phyloP scores from a whole-genome alignment of 2,329 filamentous ascomycete species.

The Basipetospora sp. region DNA sequence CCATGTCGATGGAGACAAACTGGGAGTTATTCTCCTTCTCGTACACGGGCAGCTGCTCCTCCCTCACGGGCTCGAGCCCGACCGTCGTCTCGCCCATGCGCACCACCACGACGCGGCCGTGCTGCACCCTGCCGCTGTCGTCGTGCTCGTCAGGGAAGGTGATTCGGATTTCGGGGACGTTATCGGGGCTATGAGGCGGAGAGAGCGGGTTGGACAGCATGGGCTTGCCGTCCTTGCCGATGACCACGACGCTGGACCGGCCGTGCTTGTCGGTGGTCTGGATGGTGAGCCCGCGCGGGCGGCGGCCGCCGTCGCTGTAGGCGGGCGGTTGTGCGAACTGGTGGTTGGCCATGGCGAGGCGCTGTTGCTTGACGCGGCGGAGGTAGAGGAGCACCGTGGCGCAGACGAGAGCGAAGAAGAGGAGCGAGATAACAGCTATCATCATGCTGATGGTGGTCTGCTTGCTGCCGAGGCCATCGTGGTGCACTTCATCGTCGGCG shows the following conservation, averaged over 20 bases:
- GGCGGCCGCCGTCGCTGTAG: constrained; percentile 49
- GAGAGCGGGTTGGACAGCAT: constrained; percentile 63
- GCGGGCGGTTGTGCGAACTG: constrained; percentile 45
- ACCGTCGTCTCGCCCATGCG: constrained; percentile 76
- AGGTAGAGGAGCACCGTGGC: constrained; percentile 56
- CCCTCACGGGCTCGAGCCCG: constrained; percentile 74
- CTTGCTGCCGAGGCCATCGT: constrained; percentile 18
- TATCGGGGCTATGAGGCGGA: constrained; percentile 64
- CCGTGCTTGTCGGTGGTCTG: constrained; percentile 36
- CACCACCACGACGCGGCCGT: constrained; percentile 80
- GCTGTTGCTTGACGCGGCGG: constrained; percentile 45
- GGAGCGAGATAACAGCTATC: constrained; percentile 62
- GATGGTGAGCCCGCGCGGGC: constrained; percentile 37
- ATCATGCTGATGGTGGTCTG: constrained; percentile 41
- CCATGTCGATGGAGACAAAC: constrained; percentile 89
- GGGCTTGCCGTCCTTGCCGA: constrained; percentile 60
- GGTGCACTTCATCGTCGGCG: constrained; percentile 34
- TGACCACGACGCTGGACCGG: constrained; percentile 58
- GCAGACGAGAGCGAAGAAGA: constrained; percentile 57
- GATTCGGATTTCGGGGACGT: constrained; percentile 89
- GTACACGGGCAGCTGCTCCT: constrained; percentile 72
- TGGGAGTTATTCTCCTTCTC: constrained; percentile 63
- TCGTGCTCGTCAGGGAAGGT: constrained; percentile 95
- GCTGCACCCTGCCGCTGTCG: constrained; percentile 63
- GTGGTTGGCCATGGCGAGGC: constrained; percentile 19